phyloP scores from a whole-genome alignment of 2,329 filamentous ascomycete genomes.

The Exophiala sp. region DNA sequence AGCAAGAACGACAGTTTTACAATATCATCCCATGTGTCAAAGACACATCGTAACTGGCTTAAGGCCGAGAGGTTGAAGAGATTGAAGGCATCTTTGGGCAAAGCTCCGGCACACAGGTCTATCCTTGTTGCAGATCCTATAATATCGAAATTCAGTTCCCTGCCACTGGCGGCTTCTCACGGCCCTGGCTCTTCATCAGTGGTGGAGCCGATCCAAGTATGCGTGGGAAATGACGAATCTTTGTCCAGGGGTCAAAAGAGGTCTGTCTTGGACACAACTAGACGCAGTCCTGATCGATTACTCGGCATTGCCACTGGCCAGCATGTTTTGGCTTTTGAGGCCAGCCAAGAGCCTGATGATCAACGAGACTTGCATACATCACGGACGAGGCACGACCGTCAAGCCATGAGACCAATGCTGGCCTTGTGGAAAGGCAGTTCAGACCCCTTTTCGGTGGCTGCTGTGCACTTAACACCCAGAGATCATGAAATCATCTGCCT shows the following conservation, averaged over 20 bases:
- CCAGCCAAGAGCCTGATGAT: conserved; percentile 14
- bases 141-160: neutral
- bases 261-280: too few species aligned
- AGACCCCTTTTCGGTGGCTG: conserved; percentile 12
- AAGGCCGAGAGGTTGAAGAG: conserved; percentile 10
- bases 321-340: conserved; percentile 6
- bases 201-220: neutral
- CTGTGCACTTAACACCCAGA: conserved; percentile 5
- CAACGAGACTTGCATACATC: neutral
- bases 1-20: conserved; percentile 14
- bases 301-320: neutral
- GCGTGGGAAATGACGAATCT: neutral
- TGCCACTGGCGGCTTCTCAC: neutral
- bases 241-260: too few species aligned
- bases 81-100: conserved; percentile 5
- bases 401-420: neutral
- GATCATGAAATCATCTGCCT: conserved; percentile 15
- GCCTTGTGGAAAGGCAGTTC: conserved; percentile 10
- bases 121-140: neutral
- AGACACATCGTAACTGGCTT: conserved; percentile 13
- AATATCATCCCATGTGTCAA: conserved; percentile 17
- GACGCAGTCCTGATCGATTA: too few species aligned
- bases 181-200: neutral
- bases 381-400: neutral
- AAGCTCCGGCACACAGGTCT: conserved; percentile 6